These are phyloP conservation scores for Phyllosticta ampelicida DNA, from an alignment of 2,329 filamentous ascomycete species.

Conservation along the genomic window DNA sequence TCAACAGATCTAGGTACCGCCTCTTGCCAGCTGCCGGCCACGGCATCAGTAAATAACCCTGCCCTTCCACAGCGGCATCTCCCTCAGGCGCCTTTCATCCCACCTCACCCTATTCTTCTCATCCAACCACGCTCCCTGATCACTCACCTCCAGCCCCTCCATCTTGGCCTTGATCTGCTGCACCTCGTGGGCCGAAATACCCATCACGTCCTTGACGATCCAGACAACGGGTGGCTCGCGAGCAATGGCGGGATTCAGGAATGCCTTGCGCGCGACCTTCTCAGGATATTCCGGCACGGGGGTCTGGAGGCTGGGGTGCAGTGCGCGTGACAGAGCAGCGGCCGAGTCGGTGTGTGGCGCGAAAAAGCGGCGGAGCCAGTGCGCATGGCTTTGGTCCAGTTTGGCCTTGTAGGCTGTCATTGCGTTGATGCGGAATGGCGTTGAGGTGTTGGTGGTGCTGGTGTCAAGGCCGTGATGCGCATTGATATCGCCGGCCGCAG, in stretches of 20 bases:
- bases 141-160: conserved; percentile 29
- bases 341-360: conserved; percentile 7
- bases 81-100: conserved; percentile 31
- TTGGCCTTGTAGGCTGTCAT: neutral
- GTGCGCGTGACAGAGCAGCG: neutral
- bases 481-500: neutral
- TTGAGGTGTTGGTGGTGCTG: neutral
- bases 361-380: conserved; percentile 5
- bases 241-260: conserved; percentile 34
- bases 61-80: conserved; percentile 34
- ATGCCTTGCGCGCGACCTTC: conserved; percentile 31
- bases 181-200: conserved; percentile 33
- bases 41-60: conserved; percentile 21
- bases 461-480: neutral
- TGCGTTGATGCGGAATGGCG: conserved; percentile 4
- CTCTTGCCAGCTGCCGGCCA: neutral
- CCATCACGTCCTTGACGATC: conserved; percentile 35
- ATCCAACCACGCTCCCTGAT: conserved; percentile 35
- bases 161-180: conserved; percentile 28
- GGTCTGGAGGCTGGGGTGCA: conserved; percentile 5
- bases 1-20: no score
- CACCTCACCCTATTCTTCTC: conserved; percentile 36
- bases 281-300: conserved; percentile 13
- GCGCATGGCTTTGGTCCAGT: neutral
- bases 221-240: conserved; percentile 34